Evolutionary conservation across 2,329 filamentous ascomycete species (phyloP).

Genomic region (Penicillium brasilianum): DNA sequence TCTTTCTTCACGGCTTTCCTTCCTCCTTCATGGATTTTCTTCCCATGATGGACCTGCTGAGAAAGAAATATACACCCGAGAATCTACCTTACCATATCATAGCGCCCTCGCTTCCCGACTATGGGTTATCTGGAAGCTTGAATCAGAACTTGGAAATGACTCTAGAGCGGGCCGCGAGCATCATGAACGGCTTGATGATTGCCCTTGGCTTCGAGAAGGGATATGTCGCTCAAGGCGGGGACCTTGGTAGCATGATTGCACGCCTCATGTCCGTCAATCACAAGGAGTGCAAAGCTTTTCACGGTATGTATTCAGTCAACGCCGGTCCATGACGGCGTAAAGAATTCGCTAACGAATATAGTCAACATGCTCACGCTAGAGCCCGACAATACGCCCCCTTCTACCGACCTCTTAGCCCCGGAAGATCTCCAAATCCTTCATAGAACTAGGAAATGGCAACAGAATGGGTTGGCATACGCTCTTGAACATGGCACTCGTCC

Average conservation of each 20-base stretch:
- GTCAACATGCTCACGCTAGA: conserved; percentile 17
- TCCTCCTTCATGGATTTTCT: conserved; percentile 60
- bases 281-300: conserved; percentile 54
- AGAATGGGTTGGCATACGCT: conserved; percentile 56
- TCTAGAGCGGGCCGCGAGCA: conserved; percentile 45
- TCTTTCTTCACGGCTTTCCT: conserved; percentile 63
- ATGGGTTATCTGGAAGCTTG: conserved; percentile 28
- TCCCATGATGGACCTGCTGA: conserved; percentile 54
- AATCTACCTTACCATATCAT: conserved; percentile 63
- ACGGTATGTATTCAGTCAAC: conserved; percentile 12
- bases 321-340: not conserved
- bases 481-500: conserved; percentile 60
- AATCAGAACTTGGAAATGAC: conserved; percentile 27
- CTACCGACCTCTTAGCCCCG: not conserved
- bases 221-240: conserved; percentile 64
- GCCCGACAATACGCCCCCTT: not conserved
- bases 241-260: conserved; percentile 56
- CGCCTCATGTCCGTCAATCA: conserved; percentile 50
- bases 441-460: conserved; percentile 46
- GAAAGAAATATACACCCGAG: conserved; percentile 54
- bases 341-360: conserved; percentile 3
- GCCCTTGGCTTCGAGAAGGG: conserved; percentile 57
- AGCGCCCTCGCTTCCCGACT: conserved; percentile 62
- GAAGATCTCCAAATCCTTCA: conserved; percentile 14
- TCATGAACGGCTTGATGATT: conserved; percentile 59